phyloP scores from a whole-genome alignment of 768 basidiomycete species.

The Hortiboletus campestris region DNA sequence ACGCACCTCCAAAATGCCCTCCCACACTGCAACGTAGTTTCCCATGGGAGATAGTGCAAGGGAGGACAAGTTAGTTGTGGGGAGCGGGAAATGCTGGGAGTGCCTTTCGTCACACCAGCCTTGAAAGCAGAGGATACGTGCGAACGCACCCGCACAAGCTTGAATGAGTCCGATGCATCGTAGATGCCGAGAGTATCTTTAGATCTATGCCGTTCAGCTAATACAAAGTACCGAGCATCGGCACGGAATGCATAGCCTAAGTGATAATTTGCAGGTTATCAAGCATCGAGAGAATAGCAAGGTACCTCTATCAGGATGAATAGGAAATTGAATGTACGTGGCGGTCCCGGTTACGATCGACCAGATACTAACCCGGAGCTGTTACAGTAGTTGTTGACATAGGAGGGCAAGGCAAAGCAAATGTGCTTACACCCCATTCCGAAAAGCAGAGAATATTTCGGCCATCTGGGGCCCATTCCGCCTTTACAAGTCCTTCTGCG shows the following conservation, averaged over 20 bases:
- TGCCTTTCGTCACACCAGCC: conserved; percentile 18
- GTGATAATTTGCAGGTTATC: not conserved
- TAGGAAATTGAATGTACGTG: conserved; percentile 84
- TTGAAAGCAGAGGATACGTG: conserved; percentile 3
- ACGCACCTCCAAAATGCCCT: conserved; percentile 76
- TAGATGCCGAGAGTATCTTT: conserved; percentile 88
- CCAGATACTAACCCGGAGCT: conserved; percentile 89
- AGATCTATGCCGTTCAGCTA: conserved; percentile 88
- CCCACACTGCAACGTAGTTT: conserved; percentile 77
- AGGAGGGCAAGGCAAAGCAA: not conserved
- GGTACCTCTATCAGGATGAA: conserved; percentile 76
- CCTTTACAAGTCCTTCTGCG: conserved; percentile 79
- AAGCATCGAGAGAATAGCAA: not conserved
- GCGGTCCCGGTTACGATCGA: conserved; percentile 71
- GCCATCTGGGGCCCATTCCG: conserved; percentile 90
- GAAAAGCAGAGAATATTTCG: conserved; percentile 85
- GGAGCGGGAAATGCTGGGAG: conserved; percentile 76
- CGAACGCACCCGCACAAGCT: conserved; percentile 59
- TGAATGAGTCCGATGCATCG: conserved; percentile 67
- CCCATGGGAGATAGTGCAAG: conserved; percentile 76
- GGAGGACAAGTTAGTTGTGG: conserved; percentile 69
- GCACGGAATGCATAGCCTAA: conserved; percentile 74
- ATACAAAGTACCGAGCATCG: conserved; percentile 80
- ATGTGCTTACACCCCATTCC: conserved; percentile 80
- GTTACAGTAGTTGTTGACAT: conserved; percentile 5